Base-by-base conservation (phyloP, 225 moss, liverwort and hornwort genomes). In the Bryum argenteum region DNA sequence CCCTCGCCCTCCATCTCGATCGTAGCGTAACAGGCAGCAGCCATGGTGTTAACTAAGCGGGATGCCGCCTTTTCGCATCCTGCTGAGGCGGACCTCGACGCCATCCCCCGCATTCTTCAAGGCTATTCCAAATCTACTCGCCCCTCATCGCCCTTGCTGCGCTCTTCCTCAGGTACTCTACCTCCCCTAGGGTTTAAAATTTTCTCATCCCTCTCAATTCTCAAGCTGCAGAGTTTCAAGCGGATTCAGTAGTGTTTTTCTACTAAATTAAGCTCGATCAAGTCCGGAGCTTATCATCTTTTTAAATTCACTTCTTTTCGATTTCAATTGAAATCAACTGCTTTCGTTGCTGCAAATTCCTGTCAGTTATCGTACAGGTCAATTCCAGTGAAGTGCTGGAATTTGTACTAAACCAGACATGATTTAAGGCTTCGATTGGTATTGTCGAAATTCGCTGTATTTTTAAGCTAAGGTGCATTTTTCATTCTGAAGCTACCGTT, bases 31-130 rank as follows among this genome's bases (percentile, higher is more conserved):
- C 0, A 33, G 33, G 33, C 33, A 33, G 33, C 20, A 45, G 74
- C 58, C 54, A 82, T 82, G 82, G 82, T 71, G 2, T 13, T 82
- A 39, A 64, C 4, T 72, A 79, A 75, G 72, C 75, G 82, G 63
- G 82, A 82, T 72, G 58, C 56, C 63, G 59, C 37, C 12, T 10
- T 45, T 1, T 40, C 75, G 1, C 68, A 41, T 15, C 20, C 52
- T 12, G 48, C 48, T 33, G 21, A 54, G 21, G 53, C 20, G 61
- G 68, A 28, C 61, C 53, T 47, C 24, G 58, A 59, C 13, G 11
- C 54, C 42, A 43, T 54, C 5, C 75, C 61, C 4, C 75, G 69
- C 19, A 61, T 54, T 7, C 2, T 73, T 11, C 19, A 54, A 0
- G 16, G 42, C 44, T 42, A 69, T 16, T 44, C 64, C 64, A 69